phyloP scores from a whole-genome alignment of 257 asterid genomes.

The Lycium barbarum region DNA sequence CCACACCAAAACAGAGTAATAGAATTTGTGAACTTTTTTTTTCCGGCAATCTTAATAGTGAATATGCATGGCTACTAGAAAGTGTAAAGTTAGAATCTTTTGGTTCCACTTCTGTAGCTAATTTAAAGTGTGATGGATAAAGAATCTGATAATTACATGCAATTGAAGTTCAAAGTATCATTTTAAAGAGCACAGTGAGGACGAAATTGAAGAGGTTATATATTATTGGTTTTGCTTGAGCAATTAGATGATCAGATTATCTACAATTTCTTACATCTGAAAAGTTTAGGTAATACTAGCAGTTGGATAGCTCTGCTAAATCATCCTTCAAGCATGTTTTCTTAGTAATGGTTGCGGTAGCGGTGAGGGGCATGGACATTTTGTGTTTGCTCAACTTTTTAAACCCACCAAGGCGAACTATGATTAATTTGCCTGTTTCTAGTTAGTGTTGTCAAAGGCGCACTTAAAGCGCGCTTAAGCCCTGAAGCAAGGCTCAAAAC shows the following conservation, averaged over 20 bases:
- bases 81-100: background rate
- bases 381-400: background rate
- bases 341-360: background rate
- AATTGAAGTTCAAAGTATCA: background rate
- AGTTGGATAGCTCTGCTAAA: slow-evolving; percentile 7
- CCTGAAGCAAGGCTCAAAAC: too few species aligned
- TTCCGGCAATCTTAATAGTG: background rate
- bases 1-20: background rate
- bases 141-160: background rate
- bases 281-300: background rate
- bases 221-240: background rate
- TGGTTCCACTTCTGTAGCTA: background rate
- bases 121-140: background rate
- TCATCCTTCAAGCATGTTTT: background rate
- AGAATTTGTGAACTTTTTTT: background rate
- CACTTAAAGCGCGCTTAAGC: too few species aligned
- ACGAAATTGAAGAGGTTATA: background rate
- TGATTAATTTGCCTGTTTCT: background rate
- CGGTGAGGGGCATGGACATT: background rate
- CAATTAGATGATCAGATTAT: background rate
- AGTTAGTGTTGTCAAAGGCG: too few species aligned
- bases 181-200: slow-evolving; percentile 17
- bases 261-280: background rate
- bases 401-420: background rate
- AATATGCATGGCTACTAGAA: background rate